Conservation (phyloP, 108 stramenopile genomes). For the Discostella stelligeroides region DNA sequence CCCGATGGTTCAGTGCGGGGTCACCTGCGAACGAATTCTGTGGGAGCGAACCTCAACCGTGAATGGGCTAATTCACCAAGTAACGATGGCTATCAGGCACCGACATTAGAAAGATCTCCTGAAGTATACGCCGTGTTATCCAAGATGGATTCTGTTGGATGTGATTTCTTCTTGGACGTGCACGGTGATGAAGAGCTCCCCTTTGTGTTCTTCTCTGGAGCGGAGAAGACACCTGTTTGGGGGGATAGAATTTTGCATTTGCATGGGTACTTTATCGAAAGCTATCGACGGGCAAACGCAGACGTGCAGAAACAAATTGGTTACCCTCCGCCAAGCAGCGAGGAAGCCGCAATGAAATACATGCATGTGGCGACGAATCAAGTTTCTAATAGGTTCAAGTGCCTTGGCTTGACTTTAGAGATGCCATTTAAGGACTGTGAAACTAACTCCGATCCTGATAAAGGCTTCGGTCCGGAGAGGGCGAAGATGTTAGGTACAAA, state of each 20-base stretch:
- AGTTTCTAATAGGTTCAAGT: conserved; percentile 76
- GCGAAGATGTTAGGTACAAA: conserved; percentile 64
- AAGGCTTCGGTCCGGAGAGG: conserved; percentile 70
- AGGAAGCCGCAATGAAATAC: conserved; percentile 52
- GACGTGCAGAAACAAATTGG: conserved; percentile 80
- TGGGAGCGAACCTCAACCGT: conserved; percentile 87
- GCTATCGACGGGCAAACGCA: conserved; percentile 67
- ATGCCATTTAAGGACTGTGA: conserved; percentile 91
- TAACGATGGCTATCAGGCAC: conserved; percentile 67
- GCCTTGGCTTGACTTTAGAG: conserved; percentile 85
- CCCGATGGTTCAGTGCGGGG: conserved; percentile 85
- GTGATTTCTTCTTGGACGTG: conserved; percentile 85
- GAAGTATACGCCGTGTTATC: conserved; percentile 81
- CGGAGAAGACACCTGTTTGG: conserved; percentile 81
- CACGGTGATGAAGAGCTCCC: conserved; percentile 92
- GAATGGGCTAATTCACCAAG: conserved; percentile 78
- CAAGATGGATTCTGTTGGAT: conserved; percentile 83
- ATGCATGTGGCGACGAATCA: conserved; percentile 87
- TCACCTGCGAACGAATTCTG: conserved; percentile 83
- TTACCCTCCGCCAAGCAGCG: conserved; percentile 66
- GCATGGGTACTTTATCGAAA: conserved; percentile 81
- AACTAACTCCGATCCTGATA: conserved; percentile 62
- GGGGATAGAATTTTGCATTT: conserved; percentile 63
- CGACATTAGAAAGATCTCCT: conserved; percentile 75
- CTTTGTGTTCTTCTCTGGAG: conserved; percentile 82